A percentile compares a stretch with the other conserved stretches of the same genome.
phyloP scores from a whole-genome alignment of 306 rosid species.

The Betula pendula region DNA sequence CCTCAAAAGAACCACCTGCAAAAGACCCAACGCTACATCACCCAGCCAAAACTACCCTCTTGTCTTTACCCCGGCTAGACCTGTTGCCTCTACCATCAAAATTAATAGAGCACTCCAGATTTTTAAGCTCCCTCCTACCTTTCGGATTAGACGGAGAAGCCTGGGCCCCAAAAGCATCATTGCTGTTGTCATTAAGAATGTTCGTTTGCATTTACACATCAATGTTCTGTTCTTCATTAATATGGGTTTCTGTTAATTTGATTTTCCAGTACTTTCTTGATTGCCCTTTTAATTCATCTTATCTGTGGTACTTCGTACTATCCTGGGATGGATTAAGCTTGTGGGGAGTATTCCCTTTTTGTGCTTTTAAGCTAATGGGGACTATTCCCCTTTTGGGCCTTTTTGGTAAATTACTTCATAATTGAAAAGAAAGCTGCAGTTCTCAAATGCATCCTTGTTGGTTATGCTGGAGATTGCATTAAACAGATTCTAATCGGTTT shows the following conservation, averaged over 20 bases:
- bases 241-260: background rate
- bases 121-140: no score
- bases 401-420: background rate
- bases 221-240: background rate
- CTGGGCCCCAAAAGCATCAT: conserved; percentile 4
- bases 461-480: conserved; percentile 4
- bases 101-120: no score
- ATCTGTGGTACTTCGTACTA: background rate
- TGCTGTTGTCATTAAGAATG: background rate
- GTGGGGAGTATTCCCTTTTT: background rate
- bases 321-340: background rate
- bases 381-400: background rate
- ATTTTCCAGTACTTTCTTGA: background rate
- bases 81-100: no score
- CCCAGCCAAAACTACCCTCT: no score
- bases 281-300: background rate
- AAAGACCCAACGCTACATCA: no score
- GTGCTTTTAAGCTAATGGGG: background rate
- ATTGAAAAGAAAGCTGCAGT: background rate
- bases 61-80: no score
- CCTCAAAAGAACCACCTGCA: no score
- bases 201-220: background rate
- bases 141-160: no score
- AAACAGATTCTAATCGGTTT: background rate
- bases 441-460: background rate